Evolutionary conservation across 352 stramenopile genomes (phyloP).

Genomic region (Thraustochytrium striatum): DNA sequence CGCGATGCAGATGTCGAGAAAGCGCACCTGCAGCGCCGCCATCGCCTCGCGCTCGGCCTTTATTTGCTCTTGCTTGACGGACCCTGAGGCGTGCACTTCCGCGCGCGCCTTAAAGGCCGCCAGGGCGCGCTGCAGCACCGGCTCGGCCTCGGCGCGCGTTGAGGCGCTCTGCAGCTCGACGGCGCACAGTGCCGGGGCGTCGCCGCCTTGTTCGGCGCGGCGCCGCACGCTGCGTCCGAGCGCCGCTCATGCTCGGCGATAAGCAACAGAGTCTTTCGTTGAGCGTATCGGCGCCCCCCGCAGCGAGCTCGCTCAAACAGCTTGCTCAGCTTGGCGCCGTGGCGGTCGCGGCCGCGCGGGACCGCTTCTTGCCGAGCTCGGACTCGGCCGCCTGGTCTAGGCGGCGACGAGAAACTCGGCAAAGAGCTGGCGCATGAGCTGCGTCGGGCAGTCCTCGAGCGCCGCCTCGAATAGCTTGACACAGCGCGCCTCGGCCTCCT

Average conservation of each 20-base stretch:
- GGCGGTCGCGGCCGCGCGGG: background rate
- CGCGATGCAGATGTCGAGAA: background rate
- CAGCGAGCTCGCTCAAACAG: background rate
- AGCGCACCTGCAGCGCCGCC: background rate
- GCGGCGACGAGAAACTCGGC: background rate
- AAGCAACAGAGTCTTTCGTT: background rate
- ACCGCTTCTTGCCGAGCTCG: background rate
- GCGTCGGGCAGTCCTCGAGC: background rate
- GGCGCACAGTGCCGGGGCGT: background rate
- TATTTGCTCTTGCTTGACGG: background rate
- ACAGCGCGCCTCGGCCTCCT: background rate
- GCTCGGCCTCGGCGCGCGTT: background rate
- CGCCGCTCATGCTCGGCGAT: background rate
- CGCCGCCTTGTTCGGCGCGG: background rate
- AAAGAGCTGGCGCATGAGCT: conserved; percentile 6
- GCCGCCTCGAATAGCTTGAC: background rate
- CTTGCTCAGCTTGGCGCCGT: background rate
- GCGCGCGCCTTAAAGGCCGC: background rate
- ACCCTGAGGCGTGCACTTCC: background rate
- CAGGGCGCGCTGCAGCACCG: background rate
- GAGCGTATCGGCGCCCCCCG: background rate
- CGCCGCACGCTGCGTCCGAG: background rate
- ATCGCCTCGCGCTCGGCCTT: conserved; percentile 5
- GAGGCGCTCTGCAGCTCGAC: background rate
- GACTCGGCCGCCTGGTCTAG: background rate